Base-by-base conservation (phyloP, 108 stramenopile species). In the Fragilaria radians region DNA sequence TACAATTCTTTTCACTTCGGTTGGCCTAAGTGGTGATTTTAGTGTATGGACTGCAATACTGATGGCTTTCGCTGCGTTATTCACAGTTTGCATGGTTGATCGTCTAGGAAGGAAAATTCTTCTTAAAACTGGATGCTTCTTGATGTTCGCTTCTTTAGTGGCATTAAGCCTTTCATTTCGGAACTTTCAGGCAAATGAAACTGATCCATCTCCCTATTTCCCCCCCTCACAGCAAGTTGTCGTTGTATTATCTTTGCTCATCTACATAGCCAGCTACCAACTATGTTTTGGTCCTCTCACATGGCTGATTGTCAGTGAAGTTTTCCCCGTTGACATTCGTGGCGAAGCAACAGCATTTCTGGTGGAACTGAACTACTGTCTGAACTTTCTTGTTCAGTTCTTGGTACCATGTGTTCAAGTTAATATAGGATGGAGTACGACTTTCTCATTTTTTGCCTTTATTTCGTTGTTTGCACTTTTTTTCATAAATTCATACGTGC, bases 31-130 rank as follows among this genome's bases (percentile, higher is more conserved):
- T 30, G 66, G 70, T 28, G 49, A 72, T 45, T 62, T 82, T 5
- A 70, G 73, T 9, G 73, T 92, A 9, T 7, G 74, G 0, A 68
- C 82, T 22, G 87, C 79, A 23, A 52, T 63, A 26, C 80, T 92
- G 56, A 92, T 87, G 85, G 69, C 84, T 23, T 14, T 74, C 27
- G 84, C 76, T 1, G 85, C 86, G 1, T 53, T 74, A 31, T 26
- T 50, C 28, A 74, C 86, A 5, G 81, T 72, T 0, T 48, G 68
- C 2, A 61, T 65, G 21, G 86, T 84, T 4, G 86, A 87, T 61
- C 29, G 45, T 14, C 48, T 42, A 25, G 81, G 83, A 7, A 61
- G 81, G 45, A 52, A 77, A 14, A 74, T 66, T 48, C 66, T 87
- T 33, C 72, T 87, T 4, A 50, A 33, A 24, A 48, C 66, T 23